Conservation (phyloP, 768 basidiomycete genomes). For the Mrakia gelida region DNA sequence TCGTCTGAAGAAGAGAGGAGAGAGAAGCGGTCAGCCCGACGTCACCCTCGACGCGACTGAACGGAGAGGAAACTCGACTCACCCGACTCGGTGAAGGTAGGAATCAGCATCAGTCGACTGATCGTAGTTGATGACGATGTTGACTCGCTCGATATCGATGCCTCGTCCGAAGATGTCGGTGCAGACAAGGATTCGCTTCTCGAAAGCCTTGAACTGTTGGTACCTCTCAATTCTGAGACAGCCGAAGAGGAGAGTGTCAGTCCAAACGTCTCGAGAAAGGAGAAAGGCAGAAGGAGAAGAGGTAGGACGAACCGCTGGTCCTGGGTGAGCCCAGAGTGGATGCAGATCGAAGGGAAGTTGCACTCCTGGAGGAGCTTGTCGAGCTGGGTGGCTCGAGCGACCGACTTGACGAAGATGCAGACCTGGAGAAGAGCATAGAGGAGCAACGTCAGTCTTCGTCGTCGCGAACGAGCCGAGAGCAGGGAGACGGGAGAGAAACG, state of each 20-base stretch:
- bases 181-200: constrained; percentile 97
- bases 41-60: not conserved
- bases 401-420: constrained; percentile 98
- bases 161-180: constrained; percentile 98
- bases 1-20: constrained; percentile 54
- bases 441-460: not conserved
- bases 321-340: constrained; percentile 89
- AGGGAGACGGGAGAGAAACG: constrained; percentile 30
- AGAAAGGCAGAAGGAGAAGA: not conserved
- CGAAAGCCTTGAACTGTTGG: constrained; percentile 97
- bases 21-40: not conserved
- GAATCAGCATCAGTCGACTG: constrained; percentile 95
- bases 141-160: constrained; percentile 92
- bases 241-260: constrained; percentile 19
- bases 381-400: constrained; percentile 89
- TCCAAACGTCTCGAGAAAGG: not conserved
- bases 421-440: constrained; percentile 56
- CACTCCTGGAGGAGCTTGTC: constrained; percentile 94
- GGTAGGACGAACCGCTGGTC: constrained; percentile 76
- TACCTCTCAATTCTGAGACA: constrained; percentile 77
- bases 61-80: constrained; percentile 38
- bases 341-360: constrained; percentile 96
- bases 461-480: not conserved
- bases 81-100: constrained; percentile 97
- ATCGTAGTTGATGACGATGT: constrained; percentile 99